Conservation (phyloP, 805 yeast genomes). For the Kluyveromyces aestuarii region DNA sequence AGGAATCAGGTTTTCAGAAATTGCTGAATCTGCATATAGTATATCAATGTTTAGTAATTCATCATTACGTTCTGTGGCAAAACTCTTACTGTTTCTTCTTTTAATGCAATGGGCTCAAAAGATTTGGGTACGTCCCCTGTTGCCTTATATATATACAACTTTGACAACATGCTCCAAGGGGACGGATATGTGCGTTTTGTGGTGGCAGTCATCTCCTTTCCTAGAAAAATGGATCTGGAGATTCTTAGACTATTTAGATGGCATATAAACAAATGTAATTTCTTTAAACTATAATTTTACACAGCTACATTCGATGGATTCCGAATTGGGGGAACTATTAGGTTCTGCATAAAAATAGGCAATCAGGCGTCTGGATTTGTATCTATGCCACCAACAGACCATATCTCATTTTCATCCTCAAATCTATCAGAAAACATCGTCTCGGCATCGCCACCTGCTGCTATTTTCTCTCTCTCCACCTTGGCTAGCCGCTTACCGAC, state of each 20-base stretch:
- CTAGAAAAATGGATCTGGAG: conserved; percentile 19
- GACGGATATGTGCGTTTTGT: conserved; percentile 11
- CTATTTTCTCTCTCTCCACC: conserved; percentile 80
- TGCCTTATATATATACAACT: conserved; percentile 5
- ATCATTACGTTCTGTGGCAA: not conserved
- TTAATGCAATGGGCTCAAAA: conserved; percentile 5
- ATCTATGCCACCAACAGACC: conserved; percentile 78
- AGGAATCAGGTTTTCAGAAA: no score
- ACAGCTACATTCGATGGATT: no score
- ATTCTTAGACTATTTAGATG: conserved; percentile 14
- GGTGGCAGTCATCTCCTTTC: conserved; percentile 23
- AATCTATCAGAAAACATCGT: conserved; percentile 73
- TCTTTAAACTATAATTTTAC: not conserved
- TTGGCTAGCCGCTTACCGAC: conserved; percentile 81
- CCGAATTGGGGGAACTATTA: no score
- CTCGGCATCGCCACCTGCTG: conserved; percentile 85
- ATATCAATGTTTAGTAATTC: not conserved
- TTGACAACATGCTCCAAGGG: conserved; percentile 13
- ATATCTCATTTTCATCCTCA: conserved; percentile 81
- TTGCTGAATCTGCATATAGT: no score
- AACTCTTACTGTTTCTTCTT: conserved; percentile 5
- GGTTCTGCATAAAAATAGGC: not conserved
- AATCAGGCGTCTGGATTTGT: conserved; percentile 21
- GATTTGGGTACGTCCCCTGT: not conserved
- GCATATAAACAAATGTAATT: not conserved